Evolutionary conservation across 179 eudicot species (phyloP).

Genomic region (Spergularia azorica): DNA sequence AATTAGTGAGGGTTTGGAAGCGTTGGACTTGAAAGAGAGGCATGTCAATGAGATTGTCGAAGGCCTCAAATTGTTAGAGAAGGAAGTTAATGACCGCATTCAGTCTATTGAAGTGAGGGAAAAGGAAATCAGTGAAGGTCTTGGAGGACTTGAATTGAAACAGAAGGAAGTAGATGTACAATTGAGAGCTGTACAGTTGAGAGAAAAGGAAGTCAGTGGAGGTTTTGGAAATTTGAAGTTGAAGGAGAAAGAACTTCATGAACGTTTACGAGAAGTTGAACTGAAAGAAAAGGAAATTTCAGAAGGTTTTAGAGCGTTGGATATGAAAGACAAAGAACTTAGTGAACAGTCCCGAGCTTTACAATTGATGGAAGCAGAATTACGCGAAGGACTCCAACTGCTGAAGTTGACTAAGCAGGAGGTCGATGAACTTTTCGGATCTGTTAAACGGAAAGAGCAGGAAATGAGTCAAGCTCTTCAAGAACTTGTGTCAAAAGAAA

Average conservation of each 20-base stretch:
- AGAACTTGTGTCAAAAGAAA: not conserved
- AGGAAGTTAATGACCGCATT: not conserved
- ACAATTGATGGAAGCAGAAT: conserved; percentile 3
- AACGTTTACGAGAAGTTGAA: conserved; percentile 11
- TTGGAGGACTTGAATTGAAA: conserved; percentile 2
- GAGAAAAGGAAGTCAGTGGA: too few species aligned
- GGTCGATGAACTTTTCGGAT: too few species aligned
- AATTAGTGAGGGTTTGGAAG: conserved; percentile 15
- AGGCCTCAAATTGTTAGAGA: too few species aligned
- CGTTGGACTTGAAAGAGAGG: conserved; percentile 6
- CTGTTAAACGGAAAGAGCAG: not conserved
- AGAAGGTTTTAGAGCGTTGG: not conserved
- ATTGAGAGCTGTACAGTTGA: too few species aligned
- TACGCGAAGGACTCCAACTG: conserved; percentile 17
- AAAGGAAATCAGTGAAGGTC: conserved; percentile 18
- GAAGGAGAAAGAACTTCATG: conserved; percentile 7
- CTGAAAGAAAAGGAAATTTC: not conserved
- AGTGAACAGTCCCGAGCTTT: not conserved
- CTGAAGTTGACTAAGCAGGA: conserved; percentile 25
- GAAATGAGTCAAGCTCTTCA: conserved; percentile 1
- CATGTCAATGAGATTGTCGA: too few species aligned
- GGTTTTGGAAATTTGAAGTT: too few species aligned
- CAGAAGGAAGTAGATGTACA: not conserved
- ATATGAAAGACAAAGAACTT: not conserved
- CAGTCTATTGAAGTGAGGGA: not conserved